phyloP scores from a whole-genome alignment of 1,139 yeast genomes.

The Sugiyamaella castrensis region DNA sequence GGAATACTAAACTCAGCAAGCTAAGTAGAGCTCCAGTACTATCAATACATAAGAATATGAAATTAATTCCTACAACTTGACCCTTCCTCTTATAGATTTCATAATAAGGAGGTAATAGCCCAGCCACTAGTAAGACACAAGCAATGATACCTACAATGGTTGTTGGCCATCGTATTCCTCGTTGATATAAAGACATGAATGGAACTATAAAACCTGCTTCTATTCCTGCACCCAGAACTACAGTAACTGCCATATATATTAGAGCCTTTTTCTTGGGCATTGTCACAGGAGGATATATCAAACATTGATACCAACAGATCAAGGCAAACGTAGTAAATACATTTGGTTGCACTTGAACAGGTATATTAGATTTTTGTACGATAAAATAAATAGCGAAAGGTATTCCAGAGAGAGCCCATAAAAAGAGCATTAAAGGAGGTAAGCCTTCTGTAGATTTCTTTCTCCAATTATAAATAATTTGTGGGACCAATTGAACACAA shows the following conservation, averaged over 20 bases:
- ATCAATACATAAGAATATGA: conserved; percentile 75
- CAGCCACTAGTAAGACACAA: conserved; percentile 67
- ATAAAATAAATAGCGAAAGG: conserved; percentile 83
- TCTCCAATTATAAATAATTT: conserved; percentile 66
- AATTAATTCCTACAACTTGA: conserved; percentile 83
- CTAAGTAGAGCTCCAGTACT: conserved; percentile 78
- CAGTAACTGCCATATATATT: conserved; percentile 27
- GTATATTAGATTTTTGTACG: conserved; percentile 67
- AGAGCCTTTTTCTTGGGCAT: conserved; percentile 24
- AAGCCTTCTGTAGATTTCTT: conserved; percentile 81
- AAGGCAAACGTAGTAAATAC: conserved; percentile 71
- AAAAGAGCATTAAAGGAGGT: conserved; percentile 77
- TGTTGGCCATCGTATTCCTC: conserved; percentile 69
- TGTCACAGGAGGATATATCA: conserved; percentile 72
- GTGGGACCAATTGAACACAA: conserved; percentile 90
- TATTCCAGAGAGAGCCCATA: conserved; percentile 80
- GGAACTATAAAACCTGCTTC: conserved; percentile 74
- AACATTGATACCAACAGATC: conserved; percentile 65
- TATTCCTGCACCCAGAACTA: conserved; percentile 51
- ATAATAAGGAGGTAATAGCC: conserved; percentile 83
- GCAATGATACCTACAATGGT: conserved; percentile 77
- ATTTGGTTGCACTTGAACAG: conserved; percentile 83
- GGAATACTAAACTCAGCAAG: conserved; percentile 48
- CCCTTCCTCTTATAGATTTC: conserved; percentile 79
- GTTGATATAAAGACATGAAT: conserved; percentile 56